Base-by-base conservation (phyloP, 2,329 filamentous ascomycete species). In the Canariomyces notabilis region DNA sequence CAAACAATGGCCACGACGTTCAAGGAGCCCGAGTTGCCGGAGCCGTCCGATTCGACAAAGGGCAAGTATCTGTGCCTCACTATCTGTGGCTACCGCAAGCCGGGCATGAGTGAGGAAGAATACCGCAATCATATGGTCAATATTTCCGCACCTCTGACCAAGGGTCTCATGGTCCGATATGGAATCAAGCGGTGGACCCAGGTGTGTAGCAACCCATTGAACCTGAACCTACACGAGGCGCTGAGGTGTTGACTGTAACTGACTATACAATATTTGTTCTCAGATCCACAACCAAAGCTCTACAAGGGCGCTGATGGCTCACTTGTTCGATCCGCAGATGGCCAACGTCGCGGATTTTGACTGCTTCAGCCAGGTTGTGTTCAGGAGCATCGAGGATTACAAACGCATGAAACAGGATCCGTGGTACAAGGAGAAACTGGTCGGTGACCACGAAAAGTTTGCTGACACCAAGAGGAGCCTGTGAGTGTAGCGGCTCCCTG, bases 301-400 rank as follows among this genome's bases (percentile, higher is more conserved):
- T 2, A 68, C 68, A 0, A 64, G 69, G 4, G 53, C 55, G 0
- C 52, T 73, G 9, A 73, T 74, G 70, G 42, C 50, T 9, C 50
- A 62, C 41, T 56, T 75, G 1, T 67, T 62, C 52, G 72, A 75
- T 48, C 63, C 57, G 1, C 72, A 76, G 48, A 70, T 76, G 64
- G 47, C 53, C n/a, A 72, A 74, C 39, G n/a, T 74, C 4, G 70
- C 72, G 4, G 68, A 73, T 49, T 76, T 64, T 47, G 73, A 76
- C 57, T 74, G 69, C 53, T 73, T 75, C 53, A 72, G 67, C 39
- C 72, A 75, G 54, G 68, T 72, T 0, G 61, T 73, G 0, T 75
- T 76, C 53, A 50, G 66, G 46, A 58, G 48, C 33, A 42, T 76
- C 1, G 67, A 73, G 4, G 64, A 72, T 46, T 77, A 71, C 56